Evolutionary conservation across 306 rosid species (phyloP).

Genomic region (Glycine latifolia): DNA sequence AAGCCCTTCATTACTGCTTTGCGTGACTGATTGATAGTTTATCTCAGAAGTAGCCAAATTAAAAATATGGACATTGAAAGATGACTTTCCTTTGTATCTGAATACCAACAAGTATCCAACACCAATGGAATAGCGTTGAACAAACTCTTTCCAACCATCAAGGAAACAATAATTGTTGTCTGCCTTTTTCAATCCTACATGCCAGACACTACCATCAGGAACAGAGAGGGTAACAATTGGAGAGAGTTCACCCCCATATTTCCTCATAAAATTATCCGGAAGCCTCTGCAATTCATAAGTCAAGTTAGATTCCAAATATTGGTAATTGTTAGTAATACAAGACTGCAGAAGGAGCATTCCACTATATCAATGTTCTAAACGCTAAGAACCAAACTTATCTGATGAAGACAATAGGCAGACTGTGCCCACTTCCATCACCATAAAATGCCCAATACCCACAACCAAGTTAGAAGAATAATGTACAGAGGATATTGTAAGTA

Average conservation of each 20-base stretch:
- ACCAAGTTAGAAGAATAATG: background rate
- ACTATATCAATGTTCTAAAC: slow-evolving; percentile 25
- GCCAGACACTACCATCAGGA: slow-evolving; percentile 88
- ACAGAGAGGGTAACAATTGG: slow-evolving; percentile 64
- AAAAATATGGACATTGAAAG: slow-evolving; percentile 74
- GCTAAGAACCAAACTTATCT: slow-evolving; percentile 3
- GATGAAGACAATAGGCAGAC: background rate
- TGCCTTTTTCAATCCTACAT: slow-evolving; percentile 67
- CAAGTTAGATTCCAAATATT: slow-evolving; percentile 45
- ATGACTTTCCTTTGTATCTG: slow-evolving; percentile 81
- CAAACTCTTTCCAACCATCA: slow-evolving; percentile 89
- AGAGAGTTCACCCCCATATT: slow-evolving; percentile 74
- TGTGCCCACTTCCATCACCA: slow-evolving; percentile 15
- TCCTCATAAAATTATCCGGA: slow-evolving; percentile 79
- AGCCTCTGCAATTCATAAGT: slow-evolving; percentile 70
- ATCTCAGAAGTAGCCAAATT: slow-evolving; percentile 79
- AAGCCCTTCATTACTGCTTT: slow-evolving; percentile 55
- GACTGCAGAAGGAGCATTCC: background rate
- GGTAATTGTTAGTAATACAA: slow-evolving; percentile 11
- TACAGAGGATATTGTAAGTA: background rate
- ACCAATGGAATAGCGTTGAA: slow-evolving; percentile 70
- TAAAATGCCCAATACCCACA: slow-evolving; percentile 6
- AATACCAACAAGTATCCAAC: slow-evolving; percentile 79
- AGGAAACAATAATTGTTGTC: slow-evolving; percentile 77
- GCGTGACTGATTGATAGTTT: slow-evolving; percentile 64